phyloP scores from a whole-genome alignment of 148 eudicot genomes.

The Camellia lanceoleosa region DNA sequence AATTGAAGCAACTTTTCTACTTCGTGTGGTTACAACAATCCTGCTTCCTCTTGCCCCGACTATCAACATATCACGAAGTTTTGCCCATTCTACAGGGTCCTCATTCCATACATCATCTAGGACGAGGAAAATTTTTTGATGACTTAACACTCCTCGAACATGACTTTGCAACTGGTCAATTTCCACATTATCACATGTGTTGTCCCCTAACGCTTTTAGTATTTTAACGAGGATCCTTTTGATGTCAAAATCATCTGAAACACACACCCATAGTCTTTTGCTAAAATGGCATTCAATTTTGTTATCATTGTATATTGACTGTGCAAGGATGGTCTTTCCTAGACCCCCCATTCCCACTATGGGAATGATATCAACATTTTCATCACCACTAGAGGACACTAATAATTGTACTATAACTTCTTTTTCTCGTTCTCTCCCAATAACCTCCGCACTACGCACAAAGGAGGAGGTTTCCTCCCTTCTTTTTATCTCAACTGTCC shows the following conservation, averaged over 20 bases:
- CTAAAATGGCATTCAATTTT: not conserved
- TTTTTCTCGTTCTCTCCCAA: conserved; percentile 28
- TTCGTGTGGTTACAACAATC: conserved; percentile 29
- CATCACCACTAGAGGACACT: not conserved
- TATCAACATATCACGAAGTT: conserved; percentile 3
- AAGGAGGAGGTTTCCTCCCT: not conserved
- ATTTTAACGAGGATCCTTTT: not conserved
- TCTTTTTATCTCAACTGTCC: not conserved
- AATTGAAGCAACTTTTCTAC: conserved; percentile 16
- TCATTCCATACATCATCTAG: conserved; percentile 36
- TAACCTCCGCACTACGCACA: not conserved
- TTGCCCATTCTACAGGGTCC: conserved; percentile 11
- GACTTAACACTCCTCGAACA: not conserved
- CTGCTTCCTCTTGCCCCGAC: conserved; percentile 15
- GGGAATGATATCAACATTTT: conserved; percentile 12
- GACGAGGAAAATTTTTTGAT: conserved; percentile 22
- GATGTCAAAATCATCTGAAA: conserved; percentile 19
- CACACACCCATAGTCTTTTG: conserved; percentile 23
- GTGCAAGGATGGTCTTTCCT: conserved; percentile 27
- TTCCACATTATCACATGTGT: not conserved
- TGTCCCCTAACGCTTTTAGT: not conserved
- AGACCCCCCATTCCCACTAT: conserved; percentile 33
- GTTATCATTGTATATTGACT: conserved; percentile 14
- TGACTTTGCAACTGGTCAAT: not conserved
- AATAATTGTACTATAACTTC: not conserved